A percentile compares a stretch with the other conserved stretches of the same genome.
These are phyloP conservation scores for Paecilomyces sp. DNA, from an alignment of 2,329 filamentous ascomycete genomes.

Conservation along the genomic window DNA sequence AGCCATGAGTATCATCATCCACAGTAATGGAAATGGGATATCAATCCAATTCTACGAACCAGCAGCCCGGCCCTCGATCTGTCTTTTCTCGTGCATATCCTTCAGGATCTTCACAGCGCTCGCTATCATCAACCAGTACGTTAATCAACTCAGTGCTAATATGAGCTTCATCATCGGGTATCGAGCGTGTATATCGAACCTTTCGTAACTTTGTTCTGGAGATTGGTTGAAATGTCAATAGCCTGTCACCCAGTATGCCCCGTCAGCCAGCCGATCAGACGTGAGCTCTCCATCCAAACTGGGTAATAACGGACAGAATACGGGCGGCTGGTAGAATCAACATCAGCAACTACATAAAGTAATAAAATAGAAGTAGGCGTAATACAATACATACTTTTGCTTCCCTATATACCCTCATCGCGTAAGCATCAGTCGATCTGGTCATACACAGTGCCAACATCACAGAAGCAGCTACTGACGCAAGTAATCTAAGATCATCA, in stretches of 20 bases:
- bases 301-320: conserved; percentile 39
- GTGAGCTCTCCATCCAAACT: not conserved
- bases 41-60: conserved; percentile 27
- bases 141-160: not conserved
- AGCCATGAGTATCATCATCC: not conserved
- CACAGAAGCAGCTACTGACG: conserved; percentile 28
- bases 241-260: conserved; percentile 24
- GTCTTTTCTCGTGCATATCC: conserved; percentile 53
- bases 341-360: not conserved
- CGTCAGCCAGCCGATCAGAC: not conserved
- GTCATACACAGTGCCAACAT: not conserved
- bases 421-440: not conserved
- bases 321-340: conserved; percentile 37
- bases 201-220: conserved; percentile 56
- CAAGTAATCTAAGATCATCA: conserved; percentile 45
- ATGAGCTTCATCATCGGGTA: conserved; percentile 5
- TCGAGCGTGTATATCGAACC: conserved; percentile 19
- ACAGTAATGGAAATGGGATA: not conserved
- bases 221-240: conserved; percentile 53
- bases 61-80: conserved; percentile 51
- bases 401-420: conserved; percentile 26
- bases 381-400: conserved; percentile 36
- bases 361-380: too few relatives aligned
- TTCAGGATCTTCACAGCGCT: conserved; percentile 55
- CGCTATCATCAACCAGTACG: conserved; percentile 25